Conservation (phyloP, 306 rosid genomes). For the Spatholobus suberectus region DNA sequence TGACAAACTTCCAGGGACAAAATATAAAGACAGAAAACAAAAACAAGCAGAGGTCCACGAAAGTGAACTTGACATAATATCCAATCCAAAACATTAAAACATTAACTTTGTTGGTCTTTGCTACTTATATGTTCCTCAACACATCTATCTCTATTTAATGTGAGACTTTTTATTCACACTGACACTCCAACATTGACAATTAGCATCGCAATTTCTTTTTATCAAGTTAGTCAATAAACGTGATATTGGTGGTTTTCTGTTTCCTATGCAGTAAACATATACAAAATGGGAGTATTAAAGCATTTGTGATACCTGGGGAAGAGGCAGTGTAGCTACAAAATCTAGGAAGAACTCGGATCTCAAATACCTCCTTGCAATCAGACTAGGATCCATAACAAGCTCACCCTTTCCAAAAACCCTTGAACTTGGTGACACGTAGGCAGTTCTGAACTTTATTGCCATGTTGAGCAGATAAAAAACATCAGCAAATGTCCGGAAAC, state of each 20-base stretch:
- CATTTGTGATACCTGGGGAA: slow-evolving; percentile 79
- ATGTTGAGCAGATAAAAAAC: slow-evolving; percentile 72
- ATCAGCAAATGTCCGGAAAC: slow-evolving; percentile 85
- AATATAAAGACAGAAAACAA: not conserved
- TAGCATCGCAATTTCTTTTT: too few species aligned
- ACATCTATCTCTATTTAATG: too few species aligned
- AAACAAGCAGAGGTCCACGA: too few species aligned
- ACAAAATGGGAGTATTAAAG: not conserved
- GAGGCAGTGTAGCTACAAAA: slow-evolving; percentile 83
- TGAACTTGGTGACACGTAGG: slow-evolving; percentile 81
- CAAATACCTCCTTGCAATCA: slow-evolving; percentile 71
- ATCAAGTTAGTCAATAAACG: not conserved
- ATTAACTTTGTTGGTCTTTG: too few species aligned
- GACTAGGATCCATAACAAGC: slow-evolving; percentile 74
- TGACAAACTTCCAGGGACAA: slow-evolving; percentile 15
- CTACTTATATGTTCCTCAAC: too few species aligned
- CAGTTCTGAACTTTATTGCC: slow-evolving; percentile 78
- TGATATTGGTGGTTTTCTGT: not conserved
- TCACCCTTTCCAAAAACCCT: slow-evolving; percentile 95
- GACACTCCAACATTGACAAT: too few species aligned
- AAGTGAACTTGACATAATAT: too few species aligned
- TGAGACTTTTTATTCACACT: too few species aligned
- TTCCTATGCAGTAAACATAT: not conserved
- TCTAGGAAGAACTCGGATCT: slow-evolving; percentile 79
- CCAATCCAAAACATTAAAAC: too few species aligned